Evolutionary conservation across 345 rosid genomes (phyloP).

Genomic region (Salix udensis): DNA sequence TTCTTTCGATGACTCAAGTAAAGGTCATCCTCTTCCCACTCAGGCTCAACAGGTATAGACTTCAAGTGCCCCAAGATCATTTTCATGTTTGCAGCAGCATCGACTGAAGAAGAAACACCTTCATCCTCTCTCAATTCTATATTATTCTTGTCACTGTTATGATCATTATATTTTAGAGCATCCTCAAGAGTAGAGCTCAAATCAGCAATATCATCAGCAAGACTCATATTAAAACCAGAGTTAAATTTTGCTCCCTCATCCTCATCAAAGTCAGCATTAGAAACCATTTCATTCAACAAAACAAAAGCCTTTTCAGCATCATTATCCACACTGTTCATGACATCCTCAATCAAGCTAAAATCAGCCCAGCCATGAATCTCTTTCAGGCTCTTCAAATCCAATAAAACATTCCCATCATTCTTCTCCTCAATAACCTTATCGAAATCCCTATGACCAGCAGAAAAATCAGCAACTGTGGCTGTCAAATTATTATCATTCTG

Average conservation of each 20-base stretch:
- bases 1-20: conserved; percentile 71
- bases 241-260: conserved; percentile 13
- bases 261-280: conserved; percentile 13
- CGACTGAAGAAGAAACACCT: conserved; percentile 19
- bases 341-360: conserved; percentile 56
- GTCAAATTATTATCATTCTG: conserved; percentile 17
- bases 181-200: conserved; percentile 36
- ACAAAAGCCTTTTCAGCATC: conserved; percentile 49
- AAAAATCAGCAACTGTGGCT: conserved; percentile 10
- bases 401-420: conserved; percentile 16
- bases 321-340: conserved; percentile 43
- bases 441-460: neutral
- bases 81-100: conserved; percentile 34
- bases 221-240: neutral
- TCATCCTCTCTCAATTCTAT: conserved; percentile 25
- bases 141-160: neutral
- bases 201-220: conserved; percentile 24
- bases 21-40: conserved; percentile 86
- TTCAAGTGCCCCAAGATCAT: conserved; percentile 38
- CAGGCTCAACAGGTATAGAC: conserved; percentile 64
- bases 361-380: conserved; percentile 56
- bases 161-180: conserved; percentile 9
- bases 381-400: conserved; percentile 41
- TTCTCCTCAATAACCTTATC: conserved; percentile 13
- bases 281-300: conserved; percentile 53